Conservation (phyloP, 225 moss, liverwort and hornwort species). For the Marchantia paleacea region DNA sequence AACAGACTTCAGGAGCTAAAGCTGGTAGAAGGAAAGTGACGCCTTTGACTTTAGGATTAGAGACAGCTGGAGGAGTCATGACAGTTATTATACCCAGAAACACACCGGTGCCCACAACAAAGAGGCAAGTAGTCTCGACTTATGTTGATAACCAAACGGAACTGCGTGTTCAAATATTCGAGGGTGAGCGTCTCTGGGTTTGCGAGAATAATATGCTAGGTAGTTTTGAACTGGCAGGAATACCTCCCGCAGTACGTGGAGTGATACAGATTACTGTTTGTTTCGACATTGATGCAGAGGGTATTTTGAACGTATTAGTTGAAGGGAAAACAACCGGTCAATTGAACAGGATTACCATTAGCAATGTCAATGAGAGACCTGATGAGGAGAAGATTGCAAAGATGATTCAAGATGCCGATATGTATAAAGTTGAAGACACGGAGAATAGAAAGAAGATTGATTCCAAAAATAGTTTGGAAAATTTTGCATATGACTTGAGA, state of each 20-base stretch:
- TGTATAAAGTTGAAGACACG: constrained; percentile 25
- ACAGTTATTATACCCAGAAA: constrained; percentile 63
- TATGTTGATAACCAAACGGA: constrained; percentile 61
- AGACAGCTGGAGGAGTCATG: constrained; percentile 69
- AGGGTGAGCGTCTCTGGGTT: constrained; percentile 75
- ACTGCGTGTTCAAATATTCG: constrained; percentile 56
- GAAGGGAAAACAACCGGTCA: constrained; percentile 50
- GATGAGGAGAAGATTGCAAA: constrained; percentile 5
- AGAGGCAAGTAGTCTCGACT: constrained; percentile 62
- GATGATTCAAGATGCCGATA: constrained; percentile 34
- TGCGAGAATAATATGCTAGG: constrained; percentile 56
- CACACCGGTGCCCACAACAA: constrained; percentile 61
- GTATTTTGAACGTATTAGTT: constrained; percentile 63
- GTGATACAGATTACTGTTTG: constrained; percentile 56
- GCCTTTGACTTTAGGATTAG: constrained; percentile 62
- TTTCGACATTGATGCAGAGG: constrained; percentile 58
- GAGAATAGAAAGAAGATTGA: constrained; percentile 9
- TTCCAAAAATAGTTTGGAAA: constrained; percentile 10
- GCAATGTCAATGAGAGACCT: constrained; percentile 25
- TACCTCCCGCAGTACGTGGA: constrained; percentile 60
- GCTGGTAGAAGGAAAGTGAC: constrained; percentile 32
- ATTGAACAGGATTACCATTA: constrained; percentile 37
- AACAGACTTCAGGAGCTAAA: too few species aligned
- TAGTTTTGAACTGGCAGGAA: constrained; percentile 61
- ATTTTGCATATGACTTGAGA: constrained; percentile 17